phyloP scores from a whole-genome alignment of 2,329 filamentous ascomycete genomes.

The Hymenoscyphus repandus region DNA sequence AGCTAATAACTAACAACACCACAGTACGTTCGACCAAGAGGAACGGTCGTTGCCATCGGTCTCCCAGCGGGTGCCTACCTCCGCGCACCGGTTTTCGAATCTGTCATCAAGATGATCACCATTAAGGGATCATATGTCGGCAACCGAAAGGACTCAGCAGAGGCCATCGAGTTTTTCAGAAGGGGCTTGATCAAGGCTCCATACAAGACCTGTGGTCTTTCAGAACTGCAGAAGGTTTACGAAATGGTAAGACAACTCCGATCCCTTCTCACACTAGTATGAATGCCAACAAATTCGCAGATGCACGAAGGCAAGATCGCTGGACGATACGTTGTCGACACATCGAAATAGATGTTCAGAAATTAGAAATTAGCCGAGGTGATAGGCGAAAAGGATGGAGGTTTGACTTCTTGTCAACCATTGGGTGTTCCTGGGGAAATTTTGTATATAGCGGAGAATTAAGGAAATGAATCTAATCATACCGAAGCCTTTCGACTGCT shows the following conservation, averaged over 20 bases:
- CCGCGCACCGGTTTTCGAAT: slow-evolving; percentile 81
- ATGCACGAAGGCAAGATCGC: slow-evolving; percentile 67
- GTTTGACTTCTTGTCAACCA: neutral
- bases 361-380: neutral
- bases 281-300: too few relatives aligned
- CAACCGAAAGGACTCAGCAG: slow-evolving; percentile 79
- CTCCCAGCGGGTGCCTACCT: slow-evolving; percentile 76
- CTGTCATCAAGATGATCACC: slow-evolving; percentile 81
- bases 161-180: slow-evolving; percentile 86
- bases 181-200: slow-evolving; percentile 77
- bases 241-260: slow-evolving; percentile 40
- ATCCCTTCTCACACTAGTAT: too few relatives aligned
- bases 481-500: neutral
- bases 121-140: slow-evolving; percentile 95
- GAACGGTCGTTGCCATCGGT: slow-evolving; percentile 83
- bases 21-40: slow-evolving; percentile 75
- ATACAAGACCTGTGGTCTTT: slow-evolving; percentile 78
- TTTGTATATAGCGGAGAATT: neutral
- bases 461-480: neutral
- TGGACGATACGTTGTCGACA: slow-evolving; percentile 78
- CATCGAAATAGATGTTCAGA: slow-evolving; percentile 47
- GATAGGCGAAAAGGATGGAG: neutral
- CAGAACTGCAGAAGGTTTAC: slow-evolving; percentile 75
- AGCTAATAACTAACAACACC: slow-evolving; percentile 3
- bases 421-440: neutral